These are phyloP conservation scores for Citrus mangshanensis DNA, from an alignment of 345 rosid species.

Conservation along the genomic window DNA sequence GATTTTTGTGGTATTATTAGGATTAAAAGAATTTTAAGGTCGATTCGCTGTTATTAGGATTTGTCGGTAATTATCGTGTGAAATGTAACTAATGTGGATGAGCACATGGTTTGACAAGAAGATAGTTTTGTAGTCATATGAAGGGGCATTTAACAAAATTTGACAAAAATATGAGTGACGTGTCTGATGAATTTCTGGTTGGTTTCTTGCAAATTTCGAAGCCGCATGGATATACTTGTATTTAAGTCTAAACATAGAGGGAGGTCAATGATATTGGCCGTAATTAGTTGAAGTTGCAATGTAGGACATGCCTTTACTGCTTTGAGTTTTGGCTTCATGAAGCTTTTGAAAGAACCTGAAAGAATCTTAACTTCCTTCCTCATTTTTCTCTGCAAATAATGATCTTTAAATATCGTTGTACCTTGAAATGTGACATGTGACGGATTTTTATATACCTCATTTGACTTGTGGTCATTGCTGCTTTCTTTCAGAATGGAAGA, in stretches of 20 bases:
- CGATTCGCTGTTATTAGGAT: not conserved
- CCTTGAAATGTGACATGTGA: not conserved
- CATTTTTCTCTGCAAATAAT: not conserved
- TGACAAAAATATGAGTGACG: not conserved
- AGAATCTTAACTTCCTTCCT: not conserved
- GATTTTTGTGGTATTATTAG: not conserved
- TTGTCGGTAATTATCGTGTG: not conserved
- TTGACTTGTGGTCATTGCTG: not conserved
- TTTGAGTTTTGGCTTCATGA: not conserved
- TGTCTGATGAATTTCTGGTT: not conserved
- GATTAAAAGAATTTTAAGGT: not conserved
- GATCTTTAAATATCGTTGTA: not conserved
- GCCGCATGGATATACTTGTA: not conserved
- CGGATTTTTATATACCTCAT: not conserved
- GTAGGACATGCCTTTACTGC: not conserved
- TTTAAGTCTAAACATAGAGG: not conserved
- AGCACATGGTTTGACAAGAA: too few relatives aligned
- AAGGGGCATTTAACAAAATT: not conserved
- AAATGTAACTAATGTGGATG: not conserved
- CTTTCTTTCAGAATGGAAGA: constrained; percentile 24
- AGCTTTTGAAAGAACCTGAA: not conserved
- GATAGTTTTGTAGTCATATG: not conserved
- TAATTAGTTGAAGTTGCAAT: not conserved
- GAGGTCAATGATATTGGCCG: not conserved
- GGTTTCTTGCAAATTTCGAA: not conserved